phyloP scores from a whole-genome alignment of 164 flowering plant species.

The Chimonanthus praecox region DNA sequence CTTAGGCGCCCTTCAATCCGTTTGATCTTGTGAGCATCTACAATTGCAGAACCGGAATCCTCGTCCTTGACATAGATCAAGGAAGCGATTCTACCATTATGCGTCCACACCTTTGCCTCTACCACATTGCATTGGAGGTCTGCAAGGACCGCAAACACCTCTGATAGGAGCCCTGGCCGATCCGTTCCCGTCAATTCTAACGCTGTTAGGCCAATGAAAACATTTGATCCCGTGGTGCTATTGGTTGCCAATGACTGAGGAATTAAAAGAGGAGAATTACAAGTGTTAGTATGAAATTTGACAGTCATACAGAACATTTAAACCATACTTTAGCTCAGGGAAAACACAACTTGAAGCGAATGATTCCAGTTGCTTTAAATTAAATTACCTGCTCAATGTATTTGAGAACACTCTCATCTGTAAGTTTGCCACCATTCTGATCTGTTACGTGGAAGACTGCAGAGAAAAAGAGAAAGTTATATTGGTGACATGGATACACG shows the following conservation, averaged over 20 bases:
- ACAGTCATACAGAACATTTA: not conserved
- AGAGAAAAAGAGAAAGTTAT: not conserved
- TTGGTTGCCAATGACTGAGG: constrained; percentile 30
- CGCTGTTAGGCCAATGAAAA: constrained; percentile 45
- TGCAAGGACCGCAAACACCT: constrained; percentile 70
- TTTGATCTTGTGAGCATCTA: constrained; percentile 49
- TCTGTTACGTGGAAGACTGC: constrained; percentile 83
- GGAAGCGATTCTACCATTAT: constrained; percentile 72
- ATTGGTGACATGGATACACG: not conserved
- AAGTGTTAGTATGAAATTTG: not conserved
- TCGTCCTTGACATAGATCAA: constrained; percentile 62
- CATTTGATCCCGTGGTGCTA: constrained; percentile 23
- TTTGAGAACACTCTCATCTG: constrained; percentile 54
- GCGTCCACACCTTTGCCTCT: constrained; percentile 80
- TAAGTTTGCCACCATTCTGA: constrained; percentile 55
- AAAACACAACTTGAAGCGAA: not conserved
- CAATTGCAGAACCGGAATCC: constrained; percentile 59
- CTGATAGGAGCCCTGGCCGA: constrained; percentile 67
- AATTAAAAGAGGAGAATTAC: not conserved
- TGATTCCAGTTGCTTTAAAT: not conserved
- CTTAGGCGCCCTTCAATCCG: constrained; percentile 48
- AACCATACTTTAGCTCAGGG: not conserved
- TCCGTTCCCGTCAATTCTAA: constrained; percentile 77
- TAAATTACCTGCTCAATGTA: constrained; percentile 62
- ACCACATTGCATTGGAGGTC: constrained; percentile 66